These are phyloP conservation scores for Trebouxia sp. DNA, from an alignment of 139 green algal genomes.

Conservation along the genomic window DNA sequence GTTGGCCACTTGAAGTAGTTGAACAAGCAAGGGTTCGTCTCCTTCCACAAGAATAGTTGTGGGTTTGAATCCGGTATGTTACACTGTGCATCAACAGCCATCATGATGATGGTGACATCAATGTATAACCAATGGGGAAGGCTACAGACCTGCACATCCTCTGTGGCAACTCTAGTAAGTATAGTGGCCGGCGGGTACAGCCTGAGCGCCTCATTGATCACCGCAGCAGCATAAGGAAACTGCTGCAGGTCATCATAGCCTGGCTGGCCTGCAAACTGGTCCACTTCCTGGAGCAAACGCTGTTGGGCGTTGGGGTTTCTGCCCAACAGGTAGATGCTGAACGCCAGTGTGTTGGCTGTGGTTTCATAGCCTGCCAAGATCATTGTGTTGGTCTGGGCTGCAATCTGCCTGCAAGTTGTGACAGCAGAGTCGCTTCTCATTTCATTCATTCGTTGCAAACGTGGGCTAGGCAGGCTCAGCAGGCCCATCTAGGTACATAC, in stretches of 20 bases:
- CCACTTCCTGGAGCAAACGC: constrained; percentile 38
- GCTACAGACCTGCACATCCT: background rate
- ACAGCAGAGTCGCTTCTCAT: background rate
- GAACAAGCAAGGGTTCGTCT: no score
- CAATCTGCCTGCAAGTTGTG: constrained; percentile 32
- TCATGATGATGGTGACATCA: background rate
- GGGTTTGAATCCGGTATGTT: background rate
- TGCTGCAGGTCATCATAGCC: constrained; percentile 4
- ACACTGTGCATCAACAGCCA: background rate
- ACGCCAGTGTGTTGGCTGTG: constrained; percentile 35
- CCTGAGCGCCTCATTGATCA: constrained; percentile 41
- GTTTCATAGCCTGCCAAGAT: constrained; percentile 38
- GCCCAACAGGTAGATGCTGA: constrained; percentile 31
- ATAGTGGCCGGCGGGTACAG: constrained; percentile 35
- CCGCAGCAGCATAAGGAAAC: constrained; percentile 15
- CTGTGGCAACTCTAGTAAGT: background rate
- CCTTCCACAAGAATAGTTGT: background rate
- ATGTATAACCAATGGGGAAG: background rate
- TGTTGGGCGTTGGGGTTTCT: constrained; percentile 31
- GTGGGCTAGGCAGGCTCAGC: no score
- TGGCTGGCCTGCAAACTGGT: background rate
- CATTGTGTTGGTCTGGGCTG: constrained; percentile 40
- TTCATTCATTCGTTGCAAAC: no score
- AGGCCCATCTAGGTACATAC: no score
- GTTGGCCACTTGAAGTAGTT: background rate